Base-by-base conservation (phyloP, 768 basidiomycete genomes). In the Collybia sp. region DNA sequence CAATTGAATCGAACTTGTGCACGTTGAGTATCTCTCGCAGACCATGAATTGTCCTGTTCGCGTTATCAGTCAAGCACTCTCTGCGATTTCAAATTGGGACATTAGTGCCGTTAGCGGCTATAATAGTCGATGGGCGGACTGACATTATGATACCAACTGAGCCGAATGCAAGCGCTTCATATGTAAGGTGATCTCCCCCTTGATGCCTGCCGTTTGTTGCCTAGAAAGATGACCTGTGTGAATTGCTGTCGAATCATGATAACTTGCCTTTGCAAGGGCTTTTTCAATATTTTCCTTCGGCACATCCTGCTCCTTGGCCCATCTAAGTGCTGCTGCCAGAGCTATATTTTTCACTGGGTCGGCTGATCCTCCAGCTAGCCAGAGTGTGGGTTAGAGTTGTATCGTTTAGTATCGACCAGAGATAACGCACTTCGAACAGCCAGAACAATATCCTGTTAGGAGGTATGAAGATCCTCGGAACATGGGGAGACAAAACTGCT, bases 221-320 rank as follows among this genome's bases (percentile, higher is more conserved):
- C 75, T 82, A 42, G 42, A 48, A 18, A 42, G 31, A 44, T 38
- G n/a, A 38, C 10, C 33, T 39, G 47, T 25, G n/a, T 18, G 46
- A 36, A 34, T 33, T 8, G 30, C 17, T 30, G 6, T 15, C 32
- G 12, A 36, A n/a, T 19, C 38, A 32, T 9, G 12, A 13, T 17
- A 1, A 47, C 58, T 17, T 52, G 80, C 85, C 66, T 72, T 78
- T 37, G 70, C 72, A 40, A 86, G 62, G 0, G 83, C 77, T 19
- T 71, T 79, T 47, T 80, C 80, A 5, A 87, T 77, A 60, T 84
- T 86, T 38, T 83, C 81, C 52, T 76, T 85, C 11, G 85, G 85
- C 9, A 86, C 76, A 30, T 82, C 79, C 42, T 68, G 64, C 0
- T 77, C 71, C 58, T 71, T 82, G 0, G 75, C 77, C 32, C 76